A percentile compares a stretch with the other conserved stretches of the same genome.
phyloP scores from a whole-genome alignment of 1,284 basidiomycete genomes.

The Microbotryum scabiosae region DNA sequence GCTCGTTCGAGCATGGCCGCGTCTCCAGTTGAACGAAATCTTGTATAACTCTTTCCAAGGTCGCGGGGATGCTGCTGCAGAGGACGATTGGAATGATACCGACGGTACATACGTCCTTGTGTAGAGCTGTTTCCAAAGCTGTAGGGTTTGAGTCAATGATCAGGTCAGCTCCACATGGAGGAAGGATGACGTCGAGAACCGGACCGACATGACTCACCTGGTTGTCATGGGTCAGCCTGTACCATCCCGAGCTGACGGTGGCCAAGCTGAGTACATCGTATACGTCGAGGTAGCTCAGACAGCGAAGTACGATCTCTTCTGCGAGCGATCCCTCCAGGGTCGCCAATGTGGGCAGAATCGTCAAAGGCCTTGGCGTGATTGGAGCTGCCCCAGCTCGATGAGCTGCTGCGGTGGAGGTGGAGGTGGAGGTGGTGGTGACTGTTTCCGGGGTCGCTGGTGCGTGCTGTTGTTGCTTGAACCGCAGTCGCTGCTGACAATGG shows the following conservation, averaged over 20 bases:
- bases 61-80: not conserved
- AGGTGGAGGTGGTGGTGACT: too few species aligned
- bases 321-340: slow-evolving; percentile 19
- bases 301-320: slow-evolving; percentile 26
- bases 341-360: too few species aligned
- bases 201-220: slow-evolving; percentile 4
- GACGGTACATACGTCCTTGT: slow-evolving; percentile 7
- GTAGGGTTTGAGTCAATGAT: not conserved
- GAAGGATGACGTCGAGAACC: not conserved
- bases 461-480: too few species aligned
- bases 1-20: slow-evolving; percentile 19
- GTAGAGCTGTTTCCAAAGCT: slow-evolving; percentile 31
- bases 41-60: slow-evolving; percentile 30
- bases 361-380: too few species aligned
- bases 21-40: slow-evolving; percentile 30
- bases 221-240: slow-evolving; percentile 20
- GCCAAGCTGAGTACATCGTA: slow-evolving; percentile 19
- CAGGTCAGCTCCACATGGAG: not conserved
- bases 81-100: slow-evolving; percentile 1
- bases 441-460: too few species aligned
- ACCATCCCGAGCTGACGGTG: slow-evolving; percentile 16
- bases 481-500: too few species aligned
- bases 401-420: too few species aligned
- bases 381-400: too few species aligned
- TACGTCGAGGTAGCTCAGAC: slow-evolving; percentile 18